Base-by-base conservation (phyloP, 257 asterid species). In the Scutellaria barbata region DNA sequence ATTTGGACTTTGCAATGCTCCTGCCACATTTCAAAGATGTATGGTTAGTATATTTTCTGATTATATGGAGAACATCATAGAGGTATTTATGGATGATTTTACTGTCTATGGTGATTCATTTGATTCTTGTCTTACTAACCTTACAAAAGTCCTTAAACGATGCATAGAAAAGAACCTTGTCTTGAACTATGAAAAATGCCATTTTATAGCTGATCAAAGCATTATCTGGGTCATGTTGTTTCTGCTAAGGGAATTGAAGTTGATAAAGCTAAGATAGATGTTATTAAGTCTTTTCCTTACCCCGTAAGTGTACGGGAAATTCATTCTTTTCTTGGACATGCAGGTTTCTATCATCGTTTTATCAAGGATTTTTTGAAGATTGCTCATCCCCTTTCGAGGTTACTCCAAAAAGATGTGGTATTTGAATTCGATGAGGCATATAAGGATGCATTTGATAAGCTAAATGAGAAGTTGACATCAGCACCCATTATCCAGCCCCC, bases 281-380 rank as follows among this genome's bases (percentile, higher is more conserved):
- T 69, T 13, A 55, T 55, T 12, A 40, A 12, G 5, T 9, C 51
- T 22, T 55, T 68, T 6, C 52, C 73, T 50, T 68, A 68, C 48
- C 63, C 73, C 37, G 10, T 8, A 22, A 66, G 9, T 66, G 48
- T 66, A 12, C 8, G 7, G 25, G 72, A 66, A 5, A 14, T 66
- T 25, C 25, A 47, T 7, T 25, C 33, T 48, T 66, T 66, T 11
- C 60, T 47, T 25, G 61, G 60, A 1, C 73, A 51, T 68, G 63
- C 62, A 51, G 48, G 73, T n/a, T 68, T 68, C 3, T 68, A 68
- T 54, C 8, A 13, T 10, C 48, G 51, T 2, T 68, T 52, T 5
- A 68, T 68, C 33, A 68, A 68, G 3, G 11, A 68, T 51, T 33
- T 51, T 14, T 51, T 41, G 0, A 68, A 68, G 50, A 68, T 51